These are phyloP conservation scores for Colletotrichum lupini DNA, from an alignment of 2,329 filamentous ascomycete genomes.

Conservation along the genomic window DNA sequence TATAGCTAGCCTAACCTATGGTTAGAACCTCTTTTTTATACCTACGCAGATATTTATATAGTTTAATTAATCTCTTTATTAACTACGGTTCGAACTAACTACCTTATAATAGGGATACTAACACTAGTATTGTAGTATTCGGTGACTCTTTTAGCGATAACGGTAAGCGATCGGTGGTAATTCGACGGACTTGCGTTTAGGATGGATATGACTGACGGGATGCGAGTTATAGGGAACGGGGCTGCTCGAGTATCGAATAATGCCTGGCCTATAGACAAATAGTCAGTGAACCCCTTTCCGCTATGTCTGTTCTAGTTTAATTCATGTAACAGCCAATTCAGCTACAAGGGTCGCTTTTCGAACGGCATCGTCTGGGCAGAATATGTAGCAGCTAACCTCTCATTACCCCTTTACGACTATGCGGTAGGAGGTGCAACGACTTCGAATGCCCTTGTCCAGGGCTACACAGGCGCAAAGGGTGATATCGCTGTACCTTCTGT, in stretches of 20 bases:
- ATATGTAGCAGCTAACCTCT: conserved; percentile 26
- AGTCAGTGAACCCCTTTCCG: not conserved
- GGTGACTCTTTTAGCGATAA: conserved; percentile 31
- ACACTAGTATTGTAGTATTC: conserved; percentile 28
- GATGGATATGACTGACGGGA: not conserved
- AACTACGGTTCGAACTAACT: too few relatives aligned
- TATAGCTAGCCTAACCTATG: too few relatives aligned
- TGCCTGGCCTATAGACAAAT: conserved; percentile 25
- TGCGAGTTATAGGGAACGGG: not conserved
- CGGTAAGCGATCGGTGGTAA: not conserved
- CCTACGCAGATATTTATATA: too few relatives aligned
- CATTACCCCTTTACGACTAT: conserved; percentile 33
- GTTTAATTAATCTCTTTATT: too few relatives aligned
- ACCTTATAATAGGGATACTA: too few relatives aligned
- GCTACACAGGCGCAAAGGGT: conserved; percentile 19
- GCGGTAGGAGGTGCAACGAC: conserved; percentile 27
- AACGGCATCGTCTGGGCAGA: conserved; percentile 31
- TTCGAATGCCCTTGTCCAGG: conserved; percentile 23
- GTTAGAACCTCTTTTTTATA: too few relatives aligned
- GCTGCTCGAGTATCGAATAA: conserved; percentile 19
- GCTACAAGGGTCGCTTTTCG: conserved; percentile 29
- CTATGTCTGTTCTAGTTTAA: rapidly evolving
- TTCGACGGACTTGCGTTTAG: not conserved
- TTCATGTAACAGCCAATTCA: not conserved
- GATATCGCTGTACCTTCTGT: conserved; percentile 24